Evolutionary conservation across 352 stramenopile species (phyloP).

Genomic region (Pythium rishiriense): DNA sequence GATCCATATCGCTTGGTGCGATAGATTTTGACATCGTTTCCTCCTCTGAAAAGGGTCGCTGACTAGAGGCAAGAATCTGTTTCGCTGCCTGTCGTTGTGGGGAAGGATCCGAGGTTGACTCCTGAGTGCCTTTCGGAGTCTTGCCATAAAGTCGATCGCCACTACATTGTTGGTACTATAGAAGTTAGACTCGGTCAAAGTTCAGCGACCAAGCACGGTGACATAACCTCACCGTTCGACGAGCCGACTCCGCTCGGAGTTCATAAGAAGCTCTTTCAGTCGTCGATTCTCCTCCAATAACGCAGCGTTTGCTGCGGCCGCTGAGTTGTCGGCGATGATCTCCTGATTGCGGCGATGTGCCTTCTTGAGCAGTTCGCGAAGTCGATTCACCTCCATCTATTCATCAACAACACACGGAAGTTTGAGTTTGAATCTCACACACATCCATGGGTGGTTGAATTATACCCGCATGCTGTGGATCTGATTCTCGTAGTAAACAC

Average conservation of each 20-base stretch:
- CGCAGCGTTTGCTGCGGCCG: slow-evolving; percentile 39
- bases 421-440: too few species aligned
- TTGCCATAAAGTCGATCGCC: slow-evolving; percentile 1
- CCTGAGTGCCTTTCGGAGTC: not conserved
- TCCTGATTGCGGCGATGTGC: slow-evolving; percentile 38
- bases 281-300: slow-evolving; percentile 65
- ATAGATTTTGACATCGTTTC: slow-evolving; percentile 8
- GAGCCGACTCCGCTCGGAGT: slow-evolving; percentile 49
- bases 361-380: slow-evolving; percentile 53
- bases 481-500: slow-evolving; percentile 66
- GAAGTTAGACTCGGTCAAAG: not conserved
- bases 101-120: not conserved
- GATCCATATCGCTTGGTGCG: not conserved
- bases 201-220: not conserved
- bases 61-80: slow-evolving; percentile 16
- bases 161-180: not conserved
- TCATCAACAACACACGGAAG: not conserved
- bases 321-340: slow-evolving; percentile 24
- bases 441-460: not conserved
- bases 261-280: slow-evolving; percentile 57
- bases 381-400: slow-evolving; percentile 44
- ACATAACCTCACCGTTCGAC: slow-evolving; percentile 37
- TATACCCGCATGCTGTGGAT: slow-evolving; percentile 66
- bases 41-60: slow-evolving; percentile 24
- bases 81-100: slow-evolving; percentile 17